Conservation (phyloP, 495 filamentous ascomycete species). For the Viridothelium virens region DNA sequence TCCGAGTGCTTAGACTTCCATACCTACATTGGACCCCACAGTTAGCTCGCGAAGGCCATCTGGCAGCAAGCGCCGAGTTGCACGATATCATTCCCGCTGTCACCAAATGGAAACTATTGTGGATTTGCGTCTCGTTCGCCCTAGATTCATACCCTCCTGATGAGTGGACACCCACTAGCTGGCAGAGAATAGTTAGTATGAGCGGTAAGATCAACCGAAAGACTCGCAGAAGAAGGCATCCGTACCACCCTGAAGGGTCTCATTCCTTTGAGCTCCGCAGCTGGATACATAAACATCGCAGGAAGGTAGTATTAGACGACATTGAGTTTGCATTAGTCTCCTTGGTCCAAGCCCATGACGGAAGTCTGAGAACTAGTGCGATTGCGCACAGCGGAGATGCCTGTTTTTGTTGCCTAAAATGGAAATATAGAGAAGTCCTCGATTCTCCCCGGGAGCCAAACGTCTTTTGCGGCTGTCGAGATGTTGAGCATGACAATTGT, state of each 20-base stretch:
- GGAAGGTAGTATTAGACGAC: constrained; percentile 12
- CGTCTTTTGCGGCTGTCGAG: neutral
- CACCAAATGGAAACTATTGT: too few species aligned
- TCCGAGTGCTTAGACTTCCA: neutral
- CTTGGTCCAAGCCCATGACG: neutral
- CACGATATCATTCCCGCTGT: too few species aligned
- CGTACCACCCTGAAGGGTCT: constrained; percentile 7
- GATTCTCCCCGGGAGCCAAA: neutral
- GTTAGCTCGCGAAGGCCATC: too few species aligned
- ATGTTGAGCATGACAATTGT: neutral
- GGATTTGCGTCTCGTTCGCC: too few species aligned
- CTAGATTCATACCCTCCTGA: too few species aligned
- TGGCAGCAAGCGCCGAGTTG: too few species aligned
- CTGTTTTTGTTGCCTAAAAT: neutral
- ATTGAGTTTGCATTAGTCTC: constrained; percentile 5
- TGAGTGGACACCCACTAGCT: too few species aligned
- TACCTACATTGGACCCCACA: neutral
- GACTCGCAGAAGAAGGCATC: neutral
- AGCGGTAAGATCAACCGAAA: constrained; percentile 3
- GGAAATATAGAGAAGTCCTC: neutral
- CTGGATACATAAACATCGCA: constrained; percentile 6
- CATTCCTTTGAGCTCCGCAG: constrained; percentile 1
- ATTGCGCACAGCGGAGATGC: neutral
- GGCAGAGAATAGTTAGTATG: neutral
- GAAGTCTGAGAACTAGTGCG: neutral